Evolutionary conservation across 2,329 filamentous ascomycete genomes (phyloP), one percentile per base, ranked within the genome.

Genomic region (Simplicillium aogashimaense): DNA sequence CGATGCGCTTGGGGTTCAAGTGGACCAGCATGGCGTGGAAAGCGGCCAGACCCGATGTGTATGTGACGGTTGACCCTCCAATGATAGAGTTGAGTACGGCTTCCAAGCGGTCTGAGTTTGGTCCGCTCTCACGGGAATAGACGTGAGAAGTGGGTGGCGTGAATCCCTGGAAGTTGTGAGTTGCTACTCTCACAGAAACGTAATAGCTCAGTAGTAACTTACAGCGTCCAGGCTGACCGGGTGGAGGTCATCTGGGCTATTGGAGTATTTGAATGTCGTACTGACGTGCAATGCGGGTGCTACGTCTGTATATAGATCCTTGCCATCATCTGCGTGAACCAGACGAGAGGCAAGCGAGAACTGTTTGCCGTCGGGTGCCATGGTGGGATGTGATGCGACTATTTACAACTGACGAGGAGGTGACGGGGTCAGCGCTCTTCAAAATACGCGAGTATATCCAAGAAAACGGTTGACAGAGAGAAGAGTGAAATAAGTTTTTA

Each of bases 271-370:
- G 63, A 87, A 97, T 13, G 87, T 97, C 11, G 90, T 95, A 45
- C 87, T 88, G 47, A 94, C 78, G 59, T 97, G 90, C 55, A 97
- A 71, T 4, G 90, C 79, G 43, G 92, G 90, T 11, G 90, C 88
- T 41, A 97, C 83, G 56, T 92, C 87, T 38, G 78, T 71, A 50
- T 84, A 76, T 29, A 70, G 64, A 60, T 86, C 86, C 52, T 92
- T 72, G 51, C 69, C 70, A 64, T 94, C 81, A 54, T 94, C 88
- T 46, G 83, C 86, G 58, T 94, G 88, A 47, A 94, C 68, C n/a
- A 83, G 76, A 41, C 76, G 72, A 6, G 87, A 86, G 7, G 85
- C 74, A 37, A 84, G 65, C 4, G 77, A 61, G 32, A 62, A 48
- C 8, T 30, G 30, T 15, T 12, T 32, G 30, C 20, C 9, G 9